Base-by-base conservation (phyloP, 352 stramenopile genomes). In the Blastocystis sp. region DNA sequence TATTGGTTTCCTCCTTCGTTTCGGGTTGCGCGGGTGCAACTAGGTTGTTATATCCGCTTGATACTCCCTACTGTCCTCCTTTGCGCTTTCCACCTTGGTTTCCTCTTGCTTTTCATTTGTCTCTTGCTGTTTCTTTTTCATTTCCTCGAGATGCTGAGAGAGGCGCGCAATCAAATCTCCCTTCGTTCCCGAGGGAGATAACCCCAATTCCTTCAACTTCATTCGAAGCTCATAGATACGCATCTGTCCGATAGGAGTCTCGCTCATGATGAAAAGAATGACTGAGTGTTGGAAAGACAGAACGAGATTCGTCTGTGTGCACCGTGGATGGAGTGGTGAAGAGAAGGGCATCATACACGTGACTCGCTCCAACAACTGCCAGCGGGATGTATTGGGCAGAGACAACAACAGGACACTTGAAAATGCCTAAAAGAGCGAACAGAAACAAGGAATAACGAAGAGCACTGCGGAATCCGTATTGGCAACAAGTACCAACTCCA, bases 111-210 rank as follows among this genome's bases (percentile, higher is more conserved):
- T 38, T 34, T 21, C 71, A 41, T n/a, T 41, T 62, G 59, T n/a
- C n/a, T n/a, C 59, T 62, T 62, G 17, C 59, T 62, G 59, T 19
- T 19, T n/a, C n/a, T 34, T 28, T 53, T 23, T 65, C 45, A 66
- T n/a, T 66, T 65, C 52, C 34, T 9, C n/a, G 40, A 43, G 40
- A 53, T 81, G 66, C 52, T 81, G 10, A 21, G 71, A 66, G 3
- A 81, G 52, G 23, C 71, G 71, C 10, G 71, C 17, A 81, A 81
- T 81, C 71, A 81, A 38, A 34, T 81, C 71, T n/a, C 10, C 21
- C 52, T 81, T 81, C 56, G 71, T 81, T 64, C 71, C 71, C 62
- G 71, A 81, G 9, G 14, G 11, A 3, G 71, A 81, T 21, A 81
- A 28, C 11, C 71, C 71, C 7, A 52, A 23, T 19, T 81, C 71